A percentile compares a stretch with the other conserved stretches of the same genome.
These are phyloP conservation scores for Candida koratica DNA, from an alignment of 805 yeast species.

Conservation along the genomic window DNA sequence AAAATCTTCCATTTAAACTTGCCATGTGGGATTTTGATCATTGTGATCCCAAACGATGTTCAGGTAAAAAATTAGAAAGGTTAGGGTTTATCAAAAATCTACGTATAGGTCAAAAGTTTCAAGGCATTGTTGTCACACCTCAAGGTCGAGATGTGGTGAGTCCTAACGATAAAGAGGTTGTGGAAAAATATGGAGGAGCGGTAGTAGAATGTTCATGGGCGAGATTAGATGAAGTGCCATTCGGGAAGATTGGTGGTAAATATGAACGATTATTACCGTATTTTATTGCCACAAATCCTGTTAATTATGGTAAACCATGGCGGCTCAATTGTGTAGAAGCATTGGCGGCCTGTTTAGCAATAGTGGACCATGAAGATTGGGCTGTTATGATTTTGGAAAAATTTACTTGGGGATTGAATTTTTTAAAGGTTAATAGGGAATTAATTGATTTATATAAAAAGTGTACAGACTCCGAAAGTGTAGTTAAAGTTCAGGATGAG, in stretches of 20 bases:
- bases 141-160: constrained; percentile 88
- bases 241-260: constrained; percentile 84
- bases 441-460: constrained; percentile 66
- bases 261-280: constrained; percentile 87
- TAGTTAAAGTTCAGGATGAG: constrained; percentile 64
- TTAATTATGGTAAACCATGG: constrained; percentile 97
- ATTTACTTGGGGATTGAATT: constrained; percentile 93
- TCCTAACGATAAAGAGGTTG: constrained; percentile 77
- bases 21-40: constrained; percentile 99
- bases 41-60: constrained; percentile 96
- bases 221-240: constrained; percentile 93
- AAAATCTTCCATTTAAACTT: constrained; percentile 59
- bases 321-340: constrained; percentile 95
- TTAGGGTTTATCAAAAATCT: constrained; percentile 75
- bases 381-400: constrained; percentile 71
- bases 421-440: constrained; percentile 77
- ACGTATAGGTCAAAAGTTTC: constrained; percentile 89
- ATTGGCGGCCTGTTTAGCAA: constrained; percentile 92
- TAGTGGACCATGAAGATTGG: constrained; percentile 88
- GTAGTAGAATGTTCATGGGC: constrained; percentile 99
- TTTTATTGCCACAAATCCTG: constrained; percentile 93
- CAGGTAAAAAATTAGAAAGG: constrained; percentile 90
- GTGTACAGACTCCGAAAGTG: constrained; percentile 78
- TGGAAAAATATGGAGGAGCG: constrained; percentile 83
- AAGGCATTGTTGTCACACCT: constrained; percentile 88